Base-by-base conservation (phyloP, 2,329 filamentous ascomycete species). In the Apiospora kogelbergensis region DNA sequence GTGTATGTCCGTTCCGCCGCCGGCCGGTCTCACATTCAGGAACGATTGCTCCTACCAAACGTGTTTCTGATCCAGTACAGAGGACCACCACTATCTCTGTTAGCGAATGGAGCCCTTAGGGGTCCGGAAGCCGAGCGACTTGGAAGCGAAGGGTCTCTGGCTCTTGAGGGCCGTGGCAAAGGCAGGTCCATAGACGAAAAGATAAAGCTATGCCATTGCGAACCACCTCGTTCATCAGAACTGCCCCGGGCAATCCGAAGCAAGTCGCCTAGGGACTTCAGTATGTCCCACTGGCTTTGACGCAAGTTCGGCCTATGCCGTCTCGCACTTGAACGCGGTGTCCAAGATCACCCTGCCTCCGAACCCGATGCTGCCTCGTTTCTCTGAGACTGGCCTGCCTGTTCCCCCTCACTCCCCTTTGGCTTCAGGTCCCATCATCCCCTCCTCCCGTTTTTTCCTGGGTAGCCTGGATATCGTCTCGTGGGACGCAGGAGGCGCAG, bases 391-490 rank as follows among this genome's bases (percentile, higher is more conserved):
- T 46, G 44, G 44, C 44, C 44, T 46, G 44, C 44, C 44, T 44
- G 42, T 44, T 44, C 53, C 40, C 53, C 57, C 26, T 88, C 86
- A 45, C n/a, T n/a, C n/a, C n/a, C 88, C 68, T 98, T 94, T 84
- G 98, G 3, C 88, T 86, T 44, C 42, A 44, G 42, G 42, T 44
- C 42, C 42, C 42, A 44, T 13, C 42, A 44, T 44, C 42, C 42
- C 42, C 42, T 44, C 42, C 42, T 44, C 42, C 42, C 17, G 42
- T 17, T 44, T 44, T 44, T 44, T 44, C 42, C 42, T 44, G 42
- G 42, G 15, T 20, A 44, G 13, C n/a, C n/a, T n/a, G n/a, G n/a
- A n/a, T n/a, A n/a, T n/a, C n/a, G n/a, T n/a, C n/a, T n/a, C n/a
- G n/a, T n/a, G n/a, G n/a, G n/a, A 75, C 67, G 17, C 42, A 20